These are phyloP conservation scores for Emmonsiellopsis sp. DNA, from an alignment of 2,329 filamentous ascomycete species.

Conservation along the genomic window DNA sequence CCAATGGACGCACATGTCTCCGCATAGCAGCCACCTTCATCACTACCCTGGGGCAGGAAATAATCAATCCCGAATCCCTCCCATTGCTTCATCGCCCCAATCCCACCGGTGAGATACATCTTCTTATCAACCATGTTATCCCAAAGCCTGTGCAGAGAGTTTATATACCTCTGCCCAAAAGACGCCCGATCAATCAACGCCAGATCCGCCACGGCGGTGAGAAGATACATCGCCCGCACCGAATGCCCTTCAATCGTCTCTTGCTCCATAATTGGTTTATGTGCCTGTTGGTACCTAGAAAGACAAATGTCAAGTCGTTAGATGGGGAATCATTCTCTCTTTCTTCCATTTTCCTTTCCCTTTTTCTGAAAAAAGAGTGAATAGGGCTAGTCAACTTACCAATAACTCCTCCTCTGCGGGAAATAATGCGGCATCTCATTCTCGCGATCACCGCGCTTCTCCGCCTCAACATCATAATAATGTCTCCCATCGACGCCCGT, in stretches of 20 bases:
- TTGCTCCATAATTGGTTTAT: conserved; percentile 47
- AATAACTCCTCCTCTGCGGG: conserved; percentile 29
- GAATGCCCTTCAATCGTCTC: conserved; percentile 49
- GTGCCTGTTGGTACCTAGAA: conserved; percentile 49
- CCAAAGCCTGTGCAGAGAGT: conserved; percentile 45
- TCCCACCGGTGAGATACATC: conserved; percentile 55
- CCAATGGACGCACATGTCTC: conserved; percentile 55
- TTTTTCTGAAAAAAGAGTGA: no score
- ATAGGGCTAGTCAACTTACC: conserved; percentile 16
- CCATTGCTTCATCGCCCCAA: conserved; percentile 50
- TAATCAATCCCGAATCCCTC: conserved; percentile 54
- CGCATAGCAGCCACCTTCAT: conserved; percentile 54
- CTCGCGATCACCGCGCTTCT: conserved; percentile 42
- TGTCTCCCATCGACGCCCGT: conserved; percentile 40
- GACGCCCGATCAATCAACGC: conserved; percentile 27
- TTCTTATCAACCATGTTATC: conserved; percentile 52
- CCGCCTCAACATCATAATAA: conserved; percentile 48
- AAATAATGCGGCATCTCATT: conserved; percentile 42
- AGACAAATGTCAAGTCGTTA: not conserved
- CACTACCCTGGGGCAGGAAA: conserved; percentile 49
- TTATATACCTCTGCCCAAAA: conserved; percentile 22
- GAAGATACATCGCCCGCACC: conserved; percentile 53
- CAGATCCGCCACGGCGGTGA: conserved; percentile 51
- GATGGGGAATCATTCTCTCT: not conserved
- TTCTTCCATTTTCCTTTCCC: no score